Evolutionary conservation across 1,139 yeast species (phyloP), one percentile per base, ranked within the genome.

Genomic region (Kodamaea sp.): DNA sequence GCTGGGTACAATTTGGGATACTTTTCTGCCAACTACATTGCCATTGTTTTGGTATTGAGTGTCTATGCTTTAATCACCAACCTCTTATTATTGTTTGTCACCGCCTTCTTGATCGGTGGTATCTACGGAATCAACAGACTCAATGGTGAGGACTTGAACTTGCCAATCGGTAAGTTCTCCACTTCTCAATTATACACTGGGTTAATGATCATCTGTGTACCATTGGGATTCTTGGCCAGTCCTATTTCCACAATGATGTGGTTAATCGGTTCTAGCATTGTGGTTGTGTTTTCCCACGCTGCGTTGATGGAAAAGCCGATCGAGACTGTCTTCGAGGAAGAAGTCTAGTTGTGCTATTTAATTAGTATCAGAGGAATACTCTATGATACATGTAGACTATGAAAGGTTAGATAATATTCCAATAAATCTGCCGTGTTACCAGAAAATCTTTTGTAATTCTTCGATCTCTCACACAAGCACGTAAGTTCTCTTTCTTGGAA

Each of bases 241-340:
- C 98, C 98, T 32, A 77, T 94, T 50, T 78, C 95, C 39, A 89
- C 98, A 20, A 67, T 94, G 71, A 76, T 94, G 78, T 94, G 98
- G 98, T 77, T 94, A 51, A 80, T 94, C 57, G 99, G 98, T 49
- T 94, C 97, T 7, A 85, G 96, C 15, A 83, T 86, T 26, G 95
- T 89, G 34, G 66, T 84, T 31, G 92, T 94, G 32, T 71, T 90
- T 37, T 80, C 96, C 10, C 99, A 94, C 63, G 97, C 98, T 35
- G 67, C 94, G 10, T 76, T 94, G 47, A 80, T 94, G 88, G 98
- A 94, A 60, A 92, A 92, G 69, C 98, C 98, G 28, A 89, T 94
- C 51, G 98, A 92, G 69, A 85, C 95, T 29, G 97, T 94, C 22
- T 92, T 92, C 56, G 96, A 90, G 61, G 97, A 88, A 59, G 89